A percentile compares a stretch with the other conserved stretches of the same genome.
phyloP scores from a whole-genome alignment of 2,329 filamentous ascomycete genomes.

The Penicillium frequentans region DNA sequence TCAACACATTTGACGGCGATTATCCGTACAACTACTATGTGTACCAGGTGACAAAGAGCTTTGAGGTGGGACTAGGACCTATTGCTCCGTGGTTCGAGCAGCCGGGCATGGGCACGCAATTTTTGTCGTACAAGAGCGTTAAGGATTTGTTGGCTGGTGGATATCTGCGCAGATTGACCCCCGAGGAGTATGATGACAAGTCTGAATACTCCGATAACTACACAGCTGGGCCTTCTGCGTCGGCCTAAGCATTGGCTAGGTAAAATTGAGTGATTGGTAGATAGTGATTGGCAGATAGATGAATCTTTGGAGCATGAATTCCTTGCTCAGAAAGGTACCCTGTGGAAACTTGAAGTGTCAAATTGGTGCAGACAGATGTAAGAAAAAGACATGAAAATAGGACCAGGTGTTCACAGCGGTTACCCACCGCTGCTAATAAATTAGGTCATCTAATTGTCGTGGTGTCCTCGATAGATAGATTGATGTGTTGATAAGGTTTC shows the following conservation, averaged over 20 bases:
- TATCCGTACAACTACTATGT: constrained; percentile 53
- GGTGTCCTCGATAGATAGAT: no score
- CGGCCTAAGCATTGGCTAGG: background rate
- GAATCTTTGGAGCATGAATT: no score
- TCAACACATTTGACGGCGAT: constrained; percentile 37
- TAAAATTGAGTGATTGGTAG: no score
- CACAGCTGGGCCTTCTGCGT: constrained; percentile 14
- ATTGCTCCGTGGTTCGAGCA: constrained; percentile 54
- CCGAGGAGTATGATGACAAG: constrained; percentile 23
- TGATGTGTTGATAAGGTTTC: no score
- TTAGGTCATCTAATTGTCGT: no score
- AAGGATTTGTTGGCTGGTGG: constrained; percentile 33
- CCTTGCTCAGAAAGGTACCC: no score
- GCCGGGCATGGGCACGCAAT: constrained; percentile 49
- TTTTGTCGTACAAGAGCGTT: constrained; percentile 29
- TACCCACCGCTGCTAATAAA: no score
- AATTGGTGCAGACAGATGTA: no score
- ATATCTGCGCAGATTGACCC: constrained; percentile 28
- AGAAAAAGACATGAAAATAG: no score
- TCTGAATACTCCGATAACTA: constrained; percentile 22
- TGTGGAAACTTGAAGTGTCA: no score
- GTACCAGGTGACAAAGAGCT: constrained; percentile 45
- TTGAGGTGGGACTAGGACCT: constrained; percentile 46
- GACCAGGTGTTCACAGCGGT: no score
- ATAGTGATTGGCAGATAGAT: no score